Percentiles rank a stretch among this genome's conserved stretches.
Evolutionary conservation across 2,329 filamentous ascomycete genomes (phyloP).

Genomic region (Colletotrichum sojae): DNA sequence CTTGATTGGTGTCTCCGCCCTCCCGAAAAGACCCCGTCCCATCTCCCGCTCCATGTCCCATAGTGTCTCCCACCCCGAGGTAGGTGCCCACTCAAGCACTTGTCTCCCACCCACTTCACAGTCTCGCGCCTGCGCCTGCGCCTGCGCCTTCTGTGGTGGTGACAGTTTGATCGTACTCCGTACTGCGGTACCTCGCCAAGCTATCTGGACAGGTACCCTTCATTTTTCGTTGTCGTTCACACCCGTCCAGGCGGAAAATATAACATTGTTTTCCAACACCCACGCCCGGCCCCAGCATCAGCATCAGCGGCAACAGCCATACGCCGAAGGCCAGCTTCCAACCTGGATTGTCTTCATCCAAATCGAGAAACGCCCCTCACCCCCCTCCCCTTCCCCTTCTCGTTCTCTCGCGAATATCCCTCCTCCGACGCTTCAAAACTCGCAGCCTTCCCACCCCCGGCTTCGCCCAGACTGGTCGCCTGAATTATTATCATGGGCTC

Average conservation of each 20-base stretch:
- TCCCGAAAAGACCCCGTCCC: slow-evolving; percentile 1
- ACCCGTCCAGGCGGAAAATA: slow-evolving; percentile 31
- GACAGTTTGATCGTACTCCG: background rate
- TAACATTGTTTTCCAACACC: background rate
- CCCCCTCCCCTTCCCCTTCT: slow-evolving; percentile 10
- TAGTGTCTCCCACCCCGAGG: background rate
- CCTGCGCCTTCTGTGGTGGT: background rate
- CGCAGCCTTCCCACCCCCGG: slow-evolving; percentile 37
- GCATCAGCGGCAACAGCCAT: too few species aligned
- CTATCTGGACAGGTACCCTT: slow-evolving; percentile 9
- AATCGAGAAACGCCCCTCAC: slow-evolving; percentile 29
- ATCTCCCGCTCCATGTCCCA: background rate
- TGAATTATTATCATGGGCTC: slow-evolving; percentile 30
- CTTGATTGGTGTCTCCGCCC: background rate
- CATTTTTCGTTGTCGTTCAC: slow-evolving; percentile 1
- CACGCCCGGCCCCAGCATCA: background rate
- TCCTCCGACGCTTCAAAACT: slow-evolving; percentile 36
- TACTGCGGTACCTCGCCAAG: slow-evolving; percentile 17
- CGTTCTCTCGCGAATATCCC: slow-evolving; percentile 28
- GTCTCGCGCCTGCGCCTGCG: too few species aligned
- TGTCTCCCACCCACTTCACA: too few species aligned
- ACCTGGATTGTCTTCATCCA: slow-evolving; percentile 35
- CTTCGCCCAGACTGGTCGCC: slow-evolving; percentile 20
- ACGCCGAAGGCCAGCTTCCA: too few species aligned
- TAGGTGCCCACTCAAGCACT: background rate